phyloP scores from a whole-genome alignment of 2,329 filamentous ascomycete species.

The Blastomyces silverae region DNA sequence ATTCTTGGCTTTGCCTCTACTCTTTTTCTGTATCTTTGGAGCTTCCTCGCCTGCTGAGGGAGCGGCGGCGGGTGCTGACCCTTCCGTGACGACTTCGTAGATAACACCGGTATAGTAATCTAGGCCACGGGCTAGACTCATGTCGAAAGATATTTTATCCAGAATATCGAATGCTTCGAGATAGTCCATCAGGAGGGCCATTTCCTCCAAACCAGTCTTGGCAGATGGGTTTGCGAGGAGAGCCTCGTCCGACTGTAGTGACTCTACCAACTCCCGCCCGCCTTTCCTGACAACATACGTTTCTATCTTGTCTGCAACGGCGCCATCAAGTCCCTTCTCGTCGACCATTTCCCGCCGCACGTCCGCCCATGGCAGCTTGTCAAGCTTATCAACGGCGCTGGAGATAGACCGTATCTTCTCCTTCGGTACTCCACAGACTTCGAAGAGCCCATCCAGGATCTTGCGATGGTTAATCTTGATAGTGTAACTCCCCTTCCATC shows the following conservation, averaged over 20 bases:
- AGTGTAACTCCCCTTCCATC: conserved; percentile 66
- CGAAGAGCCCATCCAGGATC: conserved; percentile 86
- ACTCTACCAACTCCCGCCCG: conserved; percentile 63
- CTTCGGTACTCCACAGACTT: conserved; percentile 78
- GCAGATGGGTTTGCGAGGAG: conserved; percentile 66
- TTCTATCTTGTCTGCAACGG: conserved; percentile 79
- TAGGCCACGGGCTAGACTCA: conserved; percentile 82
- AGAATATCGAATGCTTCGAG: conserved; percentile 68
- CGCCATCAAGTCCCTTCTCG: conserved; percentile 71
- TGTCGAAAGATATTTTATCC: conserved; percentile 75
- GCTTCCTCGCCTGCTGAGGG: conserved; percentile 37
- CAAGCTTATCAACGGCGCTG: conserved; percentile 90
- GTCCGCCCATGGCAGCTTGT: conserved; percentile 85
- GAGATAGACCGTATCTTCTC: conserved; percentile 86
- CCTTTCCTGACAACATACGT: conserved; percentile 75
- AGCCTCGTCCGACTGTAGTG: conserved; percentile 59
- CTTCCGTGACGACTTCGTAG: conserved; percentile 80
- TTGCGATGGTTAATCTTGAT: conserved; percentile 96
- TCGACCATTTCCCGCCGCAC: conserved; percentile 90
- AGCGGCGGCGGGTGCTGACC: conserved; percentile 54
- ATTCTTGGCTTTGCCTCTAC: conserved; percentile 45
- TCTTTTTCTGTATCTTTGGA: conserved; percentile 47
- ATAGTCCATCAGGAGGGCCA: conserved; percentile 74
- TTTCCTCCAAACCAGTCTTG: conserved; percentile 72
- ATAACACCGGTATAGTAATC: conserved; percentile 90